Base-by-base conservation (phyloP, 2,329 filamentous ascomycete genomes). In the Colletotrichum sp. region DNA sequence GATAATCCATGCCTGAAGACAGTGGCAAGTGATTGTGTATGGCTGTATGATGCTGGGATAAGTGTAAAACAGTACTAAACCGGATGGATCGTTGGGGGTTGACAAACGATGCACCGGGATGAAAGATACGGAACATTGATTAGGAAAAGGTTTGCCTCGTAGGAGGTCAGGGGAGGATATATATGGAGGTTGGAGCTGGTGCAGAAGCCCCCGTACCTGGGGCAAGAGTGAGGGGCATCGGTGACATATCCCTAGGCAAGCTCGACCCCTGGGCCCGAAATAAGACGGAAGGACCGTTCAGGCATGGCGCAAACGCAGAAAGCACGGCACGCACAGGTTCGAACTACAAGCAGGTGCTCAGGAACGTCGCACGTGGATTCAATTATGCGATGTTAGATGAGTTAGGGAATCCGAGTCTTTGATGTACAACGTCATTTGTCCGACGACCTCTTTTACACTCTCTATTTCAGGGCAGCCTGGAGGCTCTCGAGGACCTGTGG, bases 401-500 rank as follows among this genome's bases (percentile, higher is more conserved):
- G 72, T 66, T 74, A 79, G 78, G 78, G 75, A 79, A 78, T 78
- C 71, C 65, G 77, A 73, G 75, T 74, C 73, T 79, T 76, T 85
- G 85, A 86, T 87, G 84, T 87, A 87, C 86, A 87, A 83, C 81
- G 80, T 79, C 83, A 80, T 83, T 79, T 82, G 82, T 74, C 72
- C 74, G 57, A 76, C 74, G 77, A 77, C 77, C 69, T 83, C 79
- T 83, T 79, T 87, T 87, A 87, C 84, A 86, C 83, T 89, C 83
- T 89, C 89, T 95, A 96, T 91, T 96, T 96, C 85, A 96, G 89
- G 82, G 91, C 92, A 82, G 93, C 92, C 88, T 96, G 93, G 83
- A 97, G 91, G 85, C 92, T 95, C 91, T 97, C 95, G 81, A 97
- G 90, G 83, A 96, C 94, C 94, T 96, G 67, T 6, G 30, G 14